Evolutionary conservation across 2,329 filamentous ascomycete genomes (phyloP).

Genomic region (Ascochyta koolunga): DNA sequence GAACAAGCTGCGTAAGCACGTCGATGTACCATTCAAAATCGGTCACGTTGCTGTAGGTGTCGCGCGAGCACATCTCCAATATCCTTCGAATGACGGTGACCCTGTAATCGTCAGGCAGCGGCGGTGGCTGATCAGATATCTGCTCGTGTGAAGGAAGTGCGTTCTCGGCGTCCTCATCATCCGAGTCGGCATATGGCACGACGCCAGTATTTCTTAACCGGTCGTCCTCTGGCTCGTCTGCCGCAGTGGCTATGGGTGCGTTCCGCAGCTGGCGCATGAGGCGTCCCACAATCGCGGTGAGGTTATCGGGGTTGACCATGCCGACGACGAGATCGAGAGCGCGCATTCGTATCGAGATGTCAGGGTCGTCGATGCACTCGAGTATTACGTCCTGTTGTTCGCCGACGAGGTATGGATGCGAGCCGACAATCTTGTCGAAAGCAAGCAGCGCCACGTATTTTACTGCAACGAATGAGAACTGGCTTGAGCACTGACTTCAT

Average conservation of each 20-base stretch:
- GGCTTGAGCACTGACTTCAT: constrained; percentile 12
- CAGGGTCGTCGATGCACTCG: constrained; percentile 92
- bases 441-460: constrained; percentile 97
- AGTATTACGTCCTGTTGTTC: constrained; percentile 96
- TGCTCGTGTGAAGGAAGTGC: constrained; percentile 59
- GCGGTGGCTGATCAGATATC: constrained; percentile 58
- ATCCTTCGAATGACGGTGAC: constrained; percentile 82
- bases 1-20: constrained; percentile 82
- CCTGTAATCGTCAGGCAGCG: constrained; percentile 85
- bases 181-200: constrained; percentile 59
- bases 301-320: constrained; percentile 89
- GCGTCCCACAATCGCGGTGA: constrained; percentile 82
- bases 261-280: constrained; percentile 83
- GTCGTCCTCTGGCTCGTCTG: constrained; percentile 55
- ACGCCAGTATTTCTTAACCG: constrained; percentile 51
- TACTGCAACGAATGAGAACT: constrained; percentile 59
- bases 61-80: constrained; percentile 84
- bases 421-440: constrained; percentile 91
- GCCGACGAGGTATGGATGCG: constrained; percentile 85
- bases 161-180: constrained; percentile 63
- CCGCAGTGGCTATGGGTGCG: constrained; percentile 62
- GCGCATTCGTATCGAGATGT: constrained; percentile 93
- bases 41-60: constrained; percentile 82
- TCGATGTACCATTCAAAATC: constrained; percentile 99
- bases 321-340: constrained; percentile 89